phyloP scores from a whole-genome alignment of 139 green algal species.

The Eudorina sp. region DNA sequence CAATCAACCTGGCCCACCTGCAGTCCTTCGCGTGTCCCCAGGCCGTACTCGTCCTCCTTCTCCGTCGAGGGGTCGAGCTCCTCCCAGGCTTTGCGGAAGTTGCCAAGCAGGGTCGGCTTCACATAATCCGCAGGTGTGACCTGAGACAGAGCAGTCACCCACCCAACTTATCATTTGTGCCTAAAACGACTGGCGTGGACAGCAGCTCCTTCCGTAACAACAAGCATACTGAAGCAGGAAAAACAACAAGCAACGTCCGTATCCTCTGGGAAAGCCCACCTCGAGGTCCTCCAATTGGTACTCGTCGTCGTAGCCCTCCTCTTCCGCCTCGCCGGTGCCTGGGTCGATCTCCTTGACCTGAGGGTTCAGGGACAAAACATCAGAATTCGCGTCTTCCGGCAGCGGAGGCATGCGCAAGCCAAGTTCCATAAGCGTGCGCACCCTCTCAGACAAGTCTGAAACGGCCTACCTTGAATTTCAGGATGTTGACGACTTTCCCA shows the following conservation, averaged over 20 bases:
- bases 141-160: too few relatives aligned
- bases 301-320: constrained; percentile 97
- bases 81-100: constrained; percentile 94
- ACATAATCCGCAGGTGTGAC: constrained; percentile 89
- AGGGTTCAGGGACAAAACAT: neutral
- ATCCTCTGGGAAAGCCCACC: too few relatives aligned
- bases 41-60: constrained; percentile 92
- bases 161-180: too few relatives aligned
- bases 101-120: constrained; percentile 74
- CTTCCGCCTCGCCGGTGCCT: constrained; percentile 89
- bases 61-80: constrained; percentile 83
- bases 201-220: too few relatives aligned
- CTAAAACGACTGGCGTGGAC: too few relatives aligned
- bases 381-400: neutral
- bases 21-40: constrained; percentile 87
- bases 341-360: constrained; percentile 97
- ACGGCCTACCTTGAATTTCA: constrained; percentile 92
- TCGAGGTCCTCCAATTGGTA: constrained; percentile 97
- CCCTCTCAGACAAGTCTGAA: too few relatives aligned
- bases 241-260: too few relatives aligned
- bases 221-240: too few relatives aligned
- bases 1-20: constrained; percentile 70
- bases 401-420: too few relatives aligned
- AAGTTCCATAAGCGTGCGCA: too few relatives aligned
- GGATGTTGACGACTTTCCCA: constrained; percentile 81